phyloP scores from a whole-genome alignment of 1,284 basidiomycete genomes.

The Pholiota adiposa region DNA sequence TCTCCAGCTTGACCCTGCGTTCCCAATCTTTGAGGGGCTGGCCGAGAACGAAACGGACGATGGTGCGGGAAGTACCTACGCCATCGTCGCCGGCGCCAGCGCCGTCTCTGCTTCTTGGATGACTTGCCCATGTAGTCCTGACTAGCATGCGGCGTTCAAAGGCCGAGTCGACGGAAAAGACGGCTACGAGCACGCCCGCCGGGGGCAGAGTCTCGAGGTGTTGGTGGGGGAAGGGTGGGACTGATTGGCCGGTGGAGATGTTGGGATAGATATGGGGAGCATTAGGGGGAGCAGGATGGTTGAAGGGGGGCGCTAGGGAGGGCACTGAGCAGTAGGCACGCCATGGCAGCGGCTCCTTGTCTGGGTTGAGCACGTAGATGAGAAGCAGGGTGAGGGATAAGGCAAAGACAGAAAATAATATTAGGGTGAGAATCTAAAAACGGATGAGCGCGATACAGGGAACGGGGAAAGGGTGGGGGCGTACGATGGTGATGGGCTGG shows the following conservation, averaged over 20 bases:
- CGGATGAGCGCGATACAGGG: conserved; percentile 3
- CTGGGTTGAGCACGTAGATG: conserved; percentile 93
- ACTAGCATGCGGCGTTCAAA: conserved; percentile 90
- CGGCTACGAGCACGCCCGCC: conserved; percentile 87
- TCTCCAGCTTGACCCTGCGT: conserved; percentile 83
- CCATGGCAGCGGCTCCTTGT: conserved; percentile 95
- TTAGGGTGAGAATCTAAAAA: conserved; percentile 68
- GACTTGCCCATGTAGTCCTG: conserved; percentile 88
- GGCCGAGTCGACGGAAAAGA: conserved; percentile 89
- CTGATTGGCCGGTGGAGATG: conserved; percentile 34
- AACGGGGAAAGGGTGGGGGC: conserved; percentile 28
- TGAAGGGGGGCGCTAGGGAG: conserved; percentile 49
- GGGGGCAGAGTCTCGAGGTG: conserved; percentile 81
- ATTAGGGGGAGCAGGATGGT: conserved; percentile 40
- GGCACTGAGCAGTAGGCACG: conserved; percentile 85
- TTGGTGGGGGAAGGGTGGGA: conserved; percentile 69
- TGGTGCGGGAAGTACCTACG: conserved; percentile 80
- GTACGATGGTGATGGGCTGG: conserved; percentile 80
- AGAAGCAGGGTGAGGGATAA: conserved; percentile 81
- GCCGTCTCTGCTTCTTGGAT: conserved; percentile 77
- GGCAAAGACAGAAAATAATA: conserved; percentile 74
- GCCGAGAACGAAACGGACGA: conserved; percentile 92
- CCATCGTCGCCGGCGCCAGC: conserved; percentile 73
- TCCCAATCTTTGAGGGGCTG: conserved; percentile 83
- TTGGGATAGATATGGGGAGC: conserved; percentile 41